Conservation (phyloP, 2,329 filamentous ascomycete species). For the Hortaea sp. region DNA sequence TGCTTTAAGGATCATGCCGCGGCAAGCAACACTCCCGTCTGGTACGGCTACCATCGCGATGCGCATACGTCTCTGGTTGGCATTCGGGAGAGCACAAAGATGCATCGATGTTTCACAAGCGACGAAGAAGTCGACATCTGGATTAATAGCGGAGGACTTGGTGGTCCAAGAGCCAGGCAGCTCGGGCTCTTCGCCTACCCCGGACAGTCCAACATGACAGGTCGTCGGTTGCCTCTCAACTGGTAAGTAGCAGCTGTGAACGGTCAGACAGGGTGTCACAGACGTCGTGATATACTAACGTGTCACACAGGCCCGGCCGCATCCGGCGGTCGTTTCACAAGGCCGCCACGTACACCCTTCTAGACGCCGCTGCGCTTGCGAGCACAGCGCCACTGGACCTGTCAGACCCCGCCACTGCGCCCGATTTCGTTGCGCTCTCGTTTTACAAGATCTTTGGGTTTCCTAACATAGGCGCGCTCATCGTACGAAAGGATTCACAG, state of each 20-base stretch:
- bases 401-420: conserved; percentile 39
- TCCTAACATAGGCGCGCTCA: conserved; percentile 50
- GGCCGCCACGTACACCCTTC: conserved; percentile 38
- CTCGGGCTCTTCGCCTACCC: conserved; percentile 28
- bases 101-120: conserved; percentile 29
- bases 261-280: conserved; percentile 1
- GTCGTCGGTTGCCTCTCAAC: conserved; percentile 25
- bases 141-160: conserved; percentile 30
- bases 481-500: conserved; percentile 47
- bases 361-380: conserved; percentile 56
- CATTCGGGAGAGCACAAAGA: conserved; percentile 24
- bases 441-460: conserved; percentile 61
- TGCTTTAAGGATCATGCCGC: conserved; percentile 45
- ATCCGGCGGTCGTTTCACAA: conserved; percentile 26
- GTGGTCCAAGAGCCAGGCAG: conserved; percentile 23
- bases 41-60: conserved; percentile 53
- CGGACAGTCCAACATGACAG: conserved; percentile 32
- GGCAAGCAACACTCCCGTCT: conserved; percentile 36
- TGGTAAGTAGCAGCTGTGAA: conserved; percentile 16
- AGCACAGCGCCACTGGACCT: conserved; percentile 52
- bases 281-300: conserved; percentile 10
- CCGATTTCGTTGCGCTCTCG: conserved; percentile 52
- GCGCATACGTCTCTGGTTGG: conserved; percentile 49
- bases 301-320: conserved; percentile 19
- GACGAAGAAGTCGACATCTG: conserved; percentile 33